Evolutionary conservation across 345 rosid species (phyloP).

Genomic region (Moricandia arvensis): DNA sequence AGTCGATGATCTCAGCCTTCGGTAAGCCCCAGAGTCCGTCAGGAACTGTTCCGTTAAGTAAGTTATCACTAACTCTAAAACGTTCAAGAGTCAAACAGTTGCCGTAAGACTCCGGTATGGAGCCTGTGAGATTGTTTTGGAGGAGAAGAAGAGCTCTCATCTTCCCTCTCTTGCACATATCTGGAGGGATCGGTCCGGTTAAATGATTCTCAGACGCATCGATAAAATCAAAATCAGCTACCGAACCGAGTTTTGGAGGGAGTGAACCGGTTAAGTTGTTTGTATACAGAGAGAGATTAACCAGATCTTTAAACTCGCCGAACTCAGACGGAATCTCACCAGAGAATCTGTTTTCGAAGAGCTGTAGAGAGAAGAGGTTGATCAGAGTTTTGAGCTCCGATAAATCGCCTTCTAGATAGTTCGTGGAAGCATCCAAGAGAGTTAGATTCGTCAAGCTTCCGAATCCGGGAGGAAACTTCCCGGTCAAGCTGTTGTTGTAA

Average conservation of each 20-base stretch:
- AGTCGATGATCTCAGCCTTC: constrained; percentile 54
- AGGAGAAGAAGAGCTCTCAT: constrained; percentile 66
- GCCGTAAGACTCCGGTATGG: constrained; percentile 65
- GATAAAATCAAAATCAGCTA: constrained; percentile 65
- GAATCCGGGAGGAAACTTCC: constrained; percentile 67
- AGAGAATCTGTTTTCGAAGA: constrained; percentile 49
- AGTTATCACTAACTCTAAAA: constrained; percentile 71
- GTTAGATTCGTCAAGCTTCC: constrained; percentile 61
- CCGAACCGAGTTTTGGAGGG: constrained; percentile 69
- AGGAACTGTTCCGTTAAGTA: constrained; percentile 67
- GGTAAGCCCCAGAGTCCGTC: constrained; percentile 88
- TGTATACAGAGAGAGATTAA: constrained; percentile 64
- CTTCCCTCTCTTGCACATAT: constrained; percentile 81
- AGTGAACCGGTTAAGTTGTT: constrained; percentile 69
- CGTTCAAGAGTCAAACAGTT: constrained; percentile 57
- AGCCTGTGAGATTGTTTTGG: constrained; percentile 71
- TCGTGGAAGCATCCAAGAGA: constrained; percentile 61
- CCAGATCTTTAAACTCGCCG: constrained; percentile 61
- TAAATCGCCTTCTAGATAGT: constrained; percentile 57
- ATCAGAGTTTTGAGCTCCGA: constrained; percentile 55
- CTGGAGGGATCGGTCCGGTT: constrained; percentile 75
- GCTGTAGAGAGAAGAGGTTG: constrained; percentile 62
- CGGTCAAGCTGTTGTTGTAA: constrained; percentile 55
- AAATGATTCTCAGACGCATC: constrained; percentile 79
- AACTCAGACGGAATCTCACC: constrained; percentile 78